Base-by-base conservation (phyloP, 495 filamentous ascomycete species). In the Penicillium atrosanguineum region DNA sequence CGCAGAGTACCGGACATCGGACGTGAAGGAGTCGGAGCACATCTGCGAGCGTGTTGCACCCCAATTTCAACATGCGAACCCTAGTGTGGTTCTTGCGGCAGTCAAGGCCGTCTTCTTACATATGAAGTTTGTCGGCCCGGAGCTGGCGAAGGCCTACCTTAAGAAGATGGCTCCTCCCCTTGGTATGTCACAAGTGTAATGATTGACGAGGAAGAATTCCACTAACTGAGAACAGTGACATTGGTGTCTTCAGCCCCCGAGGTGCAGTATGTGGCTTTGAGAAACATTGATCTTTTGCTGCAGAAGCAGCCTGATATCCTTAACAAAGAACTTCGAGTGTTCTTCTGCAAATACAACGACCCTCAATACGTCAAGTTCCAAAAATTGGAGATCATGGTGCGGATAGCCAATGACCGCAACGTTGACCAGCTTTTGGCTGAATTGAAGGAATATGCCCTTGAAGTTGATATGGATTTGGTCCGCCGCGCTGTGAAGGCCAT, bases 301-400 rank as follows among this genome's bases (percentile, higher is more conserved):
- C 94, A 98, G 69, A 92, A 95, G 58, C 90, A 96, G 60, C 92
- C 94, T 2, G 92, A 95, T 64, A 96, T 98, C 45, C 78, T 98
- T 2, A 94, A 89, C 74, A 97, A 97, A 68, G 94, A 98, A 71
- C 85, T 98, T 46, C 85, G 94, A 44, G 94, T 98, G 2, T 98
- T 98, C 76, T 98, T 97, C 76, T 98, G 94, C 86, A 98, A 98
- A 75, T 98, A 98, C 76, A 97, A 98, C 68, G 94, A 98, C 64
- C 94, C 94, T 1, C 91, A 90, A 15, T 98, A 98, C 64, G 87
- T 98, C 70, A 98, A 98, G 67, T 83, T 98, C 28, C 86, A 96
- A 69, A 98, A 98, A 56, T 84, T 98, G 42, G 94, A 98, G 63
- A 97, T 97, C 52, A 97, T 98, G 94, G 92, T 98, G 15, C 87